Base-by-base conservation (phyloP, 805 yeast genomes). In the Candida ovalis region DNA sequence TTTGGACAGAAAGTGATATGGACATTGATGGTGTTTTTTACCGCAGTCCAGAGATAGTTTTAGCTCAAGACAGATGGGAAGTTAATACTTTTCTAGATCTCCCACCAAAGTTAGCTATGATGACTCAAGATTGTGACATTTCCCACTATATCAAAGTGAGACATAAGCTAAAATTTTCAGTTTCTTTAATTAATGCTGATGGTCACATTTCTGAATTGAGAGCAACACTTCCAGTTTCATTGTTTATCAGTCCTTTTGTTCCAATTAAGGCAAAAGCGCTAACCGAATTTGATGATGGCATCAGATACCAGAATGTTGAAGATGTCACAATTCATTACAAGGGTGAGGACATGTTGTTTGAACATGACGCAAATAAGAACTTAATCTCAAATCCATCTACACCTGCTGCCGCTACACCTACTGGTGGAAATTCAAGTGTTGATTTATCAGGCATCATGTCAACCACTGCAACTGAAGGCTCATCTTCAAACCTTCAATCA, bases 201-300 rank as follows among this genome's bases (percentile, higher is more conserved):
- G 96, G 96, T 2, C 98, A 92, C 62, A 82, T 85, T 2, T 88
- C 97, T 0, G 97, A 91, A 64, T 72, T 92, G 44, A 74, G 98
- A 28, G 97, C 97, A 0, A 85, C 97, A 0, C 71, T 92, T 53
- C 98, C 98, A 0, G 74, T 92, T 3, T 78, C 59, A 2, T 42
- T 68, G 9, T 69, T 69, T 47, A 58, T 69, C 15, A 75, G 81
- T 4, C 97, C 98, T 6, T 86, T 87, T 63, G 86, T 94, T 4
- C 78, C 92, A 0, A 73, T 92, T 17, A 72, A 79, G 17, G 83
- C 85, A 2, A 71, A 64, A 52, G 65, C 54, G 10, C 45, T 66
- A 12, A 54, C 54, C 18, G 65, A 66, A 3, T 53, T 63, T 41
- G 63, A 58, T 13, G 67, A 60, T 32, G 55, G 57, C 3, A 39